Evolutionary conservation across 495 filamentous ascomycete genomes (phyloP), one percentile per base, ranked within the genome.

Genomic region (Geopyxis carbonaria): DNA sequence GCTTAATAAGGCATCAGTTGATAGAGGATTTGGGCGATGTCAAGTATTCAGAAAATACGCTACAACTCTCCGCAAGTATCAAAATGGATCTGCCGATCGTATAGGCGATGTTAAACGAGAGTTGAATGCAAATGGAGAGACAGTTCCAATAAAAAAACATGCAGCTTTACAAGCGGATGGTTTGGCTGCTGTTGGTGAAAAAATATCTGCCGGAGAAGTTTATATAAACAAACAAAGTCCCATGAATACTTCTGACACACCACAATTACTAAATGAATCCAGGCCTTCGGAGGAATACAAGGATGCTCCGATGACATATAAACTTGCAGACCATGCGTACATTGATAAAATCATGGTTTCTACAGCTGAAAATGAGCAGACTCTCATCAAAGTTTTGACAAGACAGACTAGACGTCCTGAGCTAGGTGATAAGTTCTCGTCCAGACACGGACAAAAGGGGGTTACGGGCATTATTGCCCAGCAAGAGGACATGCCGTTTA

Each of bases 381-480:
- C 72, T 33, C 64, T 93, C 29, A 67, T 94, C 62, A 99, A 99
- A 57, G 75, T 95, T 7, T 74, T 87, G 50, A 93, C 82, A 0
- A 69, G 89, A 3, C 91, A 95, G 53, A 99, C 89, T 0, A 76
- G 91, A 22, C 70, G 84, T 4, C 89, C 89, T 0, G 91, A 99
- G 56, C 67, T 95, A 5, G 89, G 89, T 33, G 89, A 97, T 64
- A 97, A 97, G 60, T 97, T 97, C 62, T 94, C 87, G 5, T 94
- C 87, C 14, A 81, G 89, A 31, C 89, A 97, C 65, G 89, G 89
- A n/a, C 89, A 97, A 55, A 97, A 97, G 60, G 89, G 89, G 63
- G 91, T 95, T 14, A 83, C 89, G 1, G 89, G 89, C 28, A 87
- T 94, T 55, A 93, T 95, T 40, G 83, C 82, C 23, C 76, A 91